Evolutionary conservation across 495 filamentous ascomycete genomes (phyloP), one percentile per base, ranked within the genome.

Genomic region (Neurospora terricola): DNA sequence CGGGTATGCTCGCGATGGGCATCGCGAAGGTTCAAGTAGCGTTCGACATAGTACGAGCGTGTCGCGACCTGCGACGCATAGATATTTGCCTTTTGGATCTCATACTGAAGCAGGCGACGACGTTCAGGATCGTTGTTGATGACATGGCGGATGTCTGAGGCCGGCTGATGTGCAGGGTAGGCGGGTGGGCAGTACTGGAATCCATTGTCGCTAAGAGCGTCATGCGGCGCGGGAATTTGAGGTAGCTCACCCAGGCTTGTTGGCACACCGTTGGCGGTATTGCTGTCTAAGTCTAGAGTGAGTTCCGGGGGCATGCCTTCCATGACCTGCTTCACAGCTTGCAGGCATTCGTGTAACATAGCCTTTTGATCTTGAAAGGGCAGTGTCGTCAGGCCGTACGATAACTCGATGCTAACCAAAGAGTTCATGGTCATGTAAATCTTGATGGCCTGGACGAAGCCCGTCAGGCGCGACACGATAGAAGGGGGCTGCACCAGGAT

Each of bases 11-110:
- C 74, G 30, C 81, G 79, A 74, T 86, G 86, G 7, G 86, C 86
- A 45, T 91, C 88, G 69, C 87, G 87, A 0, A 92, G 82, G 76
- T 85, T 88, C 80, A 90, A 91, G 77, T 93, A 96, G 76, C 92
- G 92, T 74, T 96, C 92, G 2, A 95, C 90, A n/a, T 93, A 86
- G 76, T 90, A 93, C 0, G 91, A 93, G 27, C 93, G 87, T 2
- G 92, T 94, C 4, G 87, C 88, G 2, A 97, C 83, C 75, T 93
- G 90, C 62, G 88, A 92, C 8, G 88, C 88, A 74, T 93, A 91
- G 34, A 97, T 91, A 75, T 94, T 95, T 27, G 89, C 89, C 76
- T 93, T 94, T 77, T 96, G 93, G 30, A 96, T 94, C 76, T 96
- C 92, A 70, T 88, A 91, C 69, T 94, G 92, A 3, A 94, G 84